These are phyloP conservation scores for Beauveria bassiana DNA, from an alignment of 2,329 filamentous ascomycete genomes.

Conservation along the genomic window DNA sequence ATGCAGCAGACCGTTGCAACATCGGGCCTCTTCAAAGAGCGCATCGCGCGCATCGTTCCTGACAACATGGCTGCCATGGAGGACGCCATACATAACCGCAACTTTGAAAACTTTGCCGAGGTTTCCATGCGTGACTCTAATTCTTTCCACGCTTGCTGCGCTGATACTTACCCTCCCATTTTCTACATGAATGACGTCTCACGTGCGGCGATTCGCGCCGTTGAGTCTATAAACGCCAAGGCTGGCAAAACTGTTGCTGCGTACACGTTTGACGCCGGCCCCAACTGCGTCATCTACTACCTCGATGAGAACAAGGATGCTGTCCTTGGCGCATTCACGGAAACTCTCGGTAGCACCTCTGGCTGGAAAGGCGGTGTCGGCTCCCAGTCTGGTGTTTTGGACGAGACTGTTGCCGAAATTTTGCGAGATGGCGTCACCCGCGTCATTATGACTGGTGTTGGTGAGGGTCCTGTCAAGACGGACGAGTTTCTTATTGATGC, in stretches of 20 bases:
- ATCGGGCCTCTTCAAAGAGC: constrained; percentile 74
- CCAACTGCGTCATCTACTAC: constrained; percentile 96
- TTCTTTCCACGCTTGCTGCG: constrained; percentile 89
- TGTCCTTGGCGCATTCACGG: constrained; percentile 73
- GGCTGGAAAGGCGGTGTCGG: constrained; percentile 62
- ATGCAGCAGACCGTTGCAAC: constrained; percentile 97
- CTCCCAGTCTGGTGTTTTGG: constrained; percentile 48
- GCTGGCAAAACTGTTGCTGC: constrained; percentile 77
- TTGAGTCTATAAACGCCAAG: constrained; percentile 78
- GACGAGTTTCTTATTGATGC: constrained; percentile 68
- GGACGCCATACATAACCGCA: constrained; percentile 64
- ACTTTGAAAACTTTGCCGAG: constrained; percentile 82
- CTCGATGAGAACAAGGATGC: constrained; percentile 66
- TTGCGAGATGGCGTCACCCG: constrained; percentile 76
- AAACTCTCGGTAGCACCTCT: constrained; percentile 51
- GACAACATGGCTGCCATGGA: constrained; percentile 79
- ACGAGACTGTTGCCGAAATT: constrained; percentile 55
- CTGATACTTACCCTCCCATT: constrained; percentile 94
- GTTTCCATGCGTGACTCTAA: constrained; percentile 97
- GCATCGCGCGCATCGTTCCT: constrained; percentile 71
- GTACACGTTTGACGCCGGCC: constrained; percentile 96
- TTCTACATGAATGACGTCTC: constrained; percentile 98
- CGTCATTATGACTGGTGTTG: constrained; percentile 86
- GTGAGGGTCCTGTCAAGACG: constrained; percentile 77
- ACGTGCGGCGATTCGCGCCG: constrained; percentile 75